phyloP scores from a whole-genome alignment of 305 asterid species.

The Solanum hybrid region DNA sequence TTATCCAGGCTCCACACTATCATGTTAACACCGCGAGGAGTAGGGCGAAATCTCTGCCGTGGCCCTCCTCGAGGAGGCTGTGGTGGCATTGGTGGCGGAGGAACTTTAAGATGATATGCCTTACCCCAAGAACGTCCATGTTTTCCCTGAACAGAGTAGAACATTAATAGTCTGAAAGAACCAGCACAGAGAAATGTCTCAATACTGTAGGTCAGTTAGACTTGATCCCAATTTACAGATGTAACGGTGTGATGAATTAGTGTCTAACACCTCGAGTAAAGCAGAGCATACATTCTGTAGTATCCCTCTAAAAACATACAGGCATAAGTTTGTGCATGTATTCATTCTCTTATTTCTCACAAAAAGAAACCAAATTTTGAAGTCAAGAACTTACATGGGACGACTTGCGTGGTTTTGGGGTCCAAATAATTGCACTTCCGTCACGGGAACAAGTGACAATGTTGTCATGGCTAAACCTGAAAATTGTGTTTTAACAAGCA shows the following conservation, averaged over 20 bases:
- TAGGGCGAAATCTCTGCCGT: constrained; percentile 91
- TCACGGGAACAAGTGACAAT: constrained; percentile 98
- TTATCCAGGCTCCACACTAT: constrained; percentile 95
- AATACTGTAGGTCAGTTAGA: neutral
- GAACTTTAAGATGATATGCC: constrained; percentile 98
- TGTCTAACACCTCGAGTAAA: neutral
- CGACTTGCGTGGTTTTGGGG: constrained; percentile 69
- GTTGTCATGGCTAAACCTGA: constrained; percentile 81
- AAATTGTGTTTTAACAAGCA: constrained; percentile 16
- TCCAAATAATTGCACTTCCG: constrained; percentile 99
- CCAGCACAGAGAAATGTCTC: constrained; percentile 7
- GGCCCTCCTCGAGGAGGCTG: constrained; percentile 98
- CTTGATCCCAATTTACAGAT: neutral
- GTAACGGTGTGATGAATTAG: neutral
- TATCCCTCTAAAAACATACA: neutral
- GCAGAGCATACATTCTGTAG: neutral
- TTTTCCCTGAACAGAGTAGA: constrained; percentile 46
- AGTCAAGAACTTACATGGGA: constrained; percentile 62
- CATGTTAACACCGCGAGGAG: constrained; percentile 99
- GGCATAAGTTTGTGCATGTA: neutral
- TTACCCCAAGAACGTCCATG: constrained; percentile 77
- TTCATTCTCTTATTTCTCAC: neutral
- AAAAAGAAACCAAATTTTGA: neutral
- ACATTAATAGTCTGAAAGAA: neutral
- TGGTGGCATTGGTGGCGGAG: constrained; percentile 97